phyloP scores from a whole-genome alignment of 2,329 filamentous ascomycete genomes.

The Botrytis cinerea region DNA sequence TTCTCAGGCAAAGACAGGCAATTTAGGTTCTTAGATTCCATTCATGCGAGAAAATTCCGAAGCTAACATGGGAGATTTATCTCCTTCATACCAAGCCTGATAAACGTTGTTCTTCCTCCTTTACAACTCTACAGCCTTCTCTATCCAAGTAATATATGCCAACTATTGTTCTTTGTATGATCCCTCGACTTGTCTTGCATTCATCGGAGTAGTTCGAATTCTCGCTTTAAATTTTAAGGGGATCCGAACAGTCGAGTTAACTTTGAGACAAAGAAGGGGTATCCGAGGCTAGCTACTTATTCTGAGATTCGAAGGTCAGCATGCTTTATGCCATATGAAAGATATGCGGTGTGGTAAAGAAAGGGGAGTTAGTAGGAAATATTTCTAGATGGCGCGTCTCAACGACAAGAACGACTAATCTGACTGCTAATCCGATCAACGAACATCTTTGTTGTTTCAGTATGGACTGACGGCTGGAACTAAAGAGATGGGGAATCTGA shows the following conservation, averaged over 20 bases:
- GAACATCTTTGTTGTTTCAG: no score
- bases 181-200: not conserved
- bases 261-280: not conserved
- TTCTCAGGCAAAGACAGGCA: not conserved
- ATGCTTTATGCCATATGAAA: not conserved
- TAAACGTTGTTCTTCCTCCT: not conserved
- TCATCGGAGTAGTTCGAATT: not conserved
- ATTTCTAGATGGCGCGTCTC: not conserved
- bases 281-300: rapidly evolving
- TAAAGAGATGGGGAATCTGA: not conserved
- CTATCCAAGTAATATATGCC: not conserved
- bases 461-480: not conserved
- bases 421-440: not conserved
- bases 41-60: not conserved
- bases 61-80: not conserved
- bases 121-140: not conserved
- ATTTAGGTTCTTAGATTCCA: not conserved
- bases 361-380: not conserved
- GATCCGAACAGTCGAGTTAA: not conserved
- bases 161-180: not conserved
- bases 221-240: not conserved
- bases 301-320: rapidly evolving
- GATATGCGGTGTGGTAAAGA: not conserved
- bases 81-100: not conserved
- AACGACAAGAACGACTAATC: no score